phyloP scores from a whole-genome alignment of 768 basidiomycete genomes.

The Omphalotus guepiniiformis region DNA sequence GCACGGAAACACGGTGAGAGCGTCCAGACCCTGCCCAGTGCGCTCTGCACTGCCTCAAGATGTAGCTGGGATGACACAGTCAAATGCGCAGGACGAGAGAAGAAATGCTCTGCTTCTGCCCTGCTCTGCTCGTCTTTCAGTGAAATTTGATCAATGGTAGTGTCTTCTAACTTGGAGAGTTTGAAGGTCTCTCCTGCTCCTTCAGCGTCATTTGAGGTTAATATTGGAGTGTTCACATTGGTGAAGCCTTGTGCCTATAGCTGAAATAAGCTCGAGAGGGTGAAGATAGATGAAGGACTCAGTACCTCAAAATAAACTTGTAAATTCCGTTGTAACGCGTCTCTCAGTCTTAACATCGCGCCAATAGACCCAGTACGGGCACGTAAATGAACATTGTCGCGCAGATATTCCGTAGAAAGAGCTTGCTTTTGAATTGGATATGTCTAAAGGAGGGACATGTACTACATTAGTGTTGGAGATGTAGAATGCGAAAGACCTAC shows the following conservation, averaged over 20 bases:
- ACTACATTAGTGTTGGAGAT: background rate
- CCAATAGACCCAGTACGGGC: constrained; percentile 50
- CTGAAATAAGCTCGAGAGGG: background rate
- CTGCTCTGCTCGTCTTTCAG: constrained; percentile 12
- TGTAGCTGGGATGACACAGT: constrained; percentile 97
- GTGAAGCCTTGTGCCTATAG: constrained; percentile 70
- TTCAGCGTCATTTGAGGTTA: constrained; percentile 92
- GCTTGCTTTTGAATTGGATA: constrained; percentile 94
- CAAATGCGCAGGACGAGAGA: constrained; percentile 72
- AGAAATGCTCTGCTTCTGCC: constrained; percentile 49
- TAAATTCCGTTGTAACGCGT: constrained; percentile 51
- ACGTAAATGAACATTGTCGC: constrained; percentile 87
- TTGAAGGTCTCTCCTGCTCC: constrained; percentile 93
- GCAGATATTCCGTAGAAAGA: constrained; percentile 71
- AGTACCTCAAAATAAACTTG: constrained; percentile 71
- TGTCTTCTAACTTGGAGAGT: constrained; percentile 37
- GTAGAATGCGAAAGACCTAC: constrained; percentile 19
- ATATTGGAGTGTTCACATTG: constrained; percentile 78
- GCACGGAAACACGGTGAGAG: constrained; percentile 94
- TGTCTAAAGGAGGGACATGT: constrained; percentile 34
- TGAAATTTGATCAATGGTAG: background rate
- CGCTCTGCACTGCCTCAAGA: constrained; percentile 79
- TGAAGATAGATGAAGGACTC: constrained; percentile 15
- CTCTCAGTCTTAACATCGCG: constrained; percentile 73
- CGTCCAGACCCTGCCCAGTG: constrained; percentile 84